Evolutionary conservation across 257 asterid species (phyloP).

Genomic region (Solanum bukasovii): DNA sequence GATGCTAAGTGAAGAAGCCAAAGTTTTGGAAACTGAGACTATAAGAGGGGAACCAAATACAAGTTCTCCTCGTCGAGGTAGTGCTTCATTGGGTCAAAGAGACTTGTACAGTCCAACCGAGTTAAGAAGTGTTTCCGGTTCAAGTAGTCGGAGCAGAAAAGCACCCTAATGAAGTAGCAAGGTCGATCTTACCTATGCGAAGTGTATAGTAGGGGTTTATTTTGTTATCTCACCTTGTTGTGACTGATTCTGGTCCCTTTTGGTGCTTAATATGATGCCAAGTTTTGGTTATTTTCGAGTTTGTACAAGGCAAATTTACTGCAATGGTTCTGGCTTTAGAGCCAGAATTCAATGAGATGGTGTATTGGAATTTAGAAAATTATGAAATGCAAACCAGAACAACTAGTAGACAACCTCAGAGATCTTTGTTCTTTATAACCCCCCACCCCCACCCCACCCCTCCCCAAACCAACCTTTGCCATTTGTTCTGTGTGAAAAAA

Average conservation of each 20-base stretch:
- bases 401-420: not conserved
- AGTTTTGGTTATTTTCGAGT: not conserved
- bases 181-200: not conserved
- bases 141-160: conserved; percentile 46
- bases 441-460: not conserved
- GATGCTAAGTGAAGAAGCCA: conserved; percentile 69
- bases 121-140: conserved; percentile 16
- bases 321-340: not conserved
- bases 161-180: conserved; percentile 15
- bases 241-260: not conserved
- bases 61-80: conserved; percentile 46
- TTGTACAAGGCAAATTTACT: not conserved
- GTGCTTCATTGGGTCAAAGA: conserved; percentile 39
- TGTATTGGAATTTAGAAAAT: conserved; percentile 2
- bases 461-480: not conserved
- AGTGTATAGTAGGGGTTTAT: not conserved
- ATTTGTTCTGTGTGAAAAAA: not conserved
- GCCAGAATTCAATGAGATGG: not conserved
- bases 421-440: not conserved
- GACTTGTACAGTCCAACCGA: conserved; percentile 51
- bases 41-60: conserved; percentile 28
- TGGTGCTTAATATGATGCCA: conserved; percentile 4
- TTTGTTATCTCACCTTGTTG: not conserved
- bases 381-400: not conserved
- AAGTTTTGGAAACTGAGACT: conserved; percentile 41